Percentiles rank a stretch among this genome's conserved stretches.
phyloP scores from a whole-genome alignment of 2,329 filamentous ascomycete species.

The Botrytis aclada region DNA sequence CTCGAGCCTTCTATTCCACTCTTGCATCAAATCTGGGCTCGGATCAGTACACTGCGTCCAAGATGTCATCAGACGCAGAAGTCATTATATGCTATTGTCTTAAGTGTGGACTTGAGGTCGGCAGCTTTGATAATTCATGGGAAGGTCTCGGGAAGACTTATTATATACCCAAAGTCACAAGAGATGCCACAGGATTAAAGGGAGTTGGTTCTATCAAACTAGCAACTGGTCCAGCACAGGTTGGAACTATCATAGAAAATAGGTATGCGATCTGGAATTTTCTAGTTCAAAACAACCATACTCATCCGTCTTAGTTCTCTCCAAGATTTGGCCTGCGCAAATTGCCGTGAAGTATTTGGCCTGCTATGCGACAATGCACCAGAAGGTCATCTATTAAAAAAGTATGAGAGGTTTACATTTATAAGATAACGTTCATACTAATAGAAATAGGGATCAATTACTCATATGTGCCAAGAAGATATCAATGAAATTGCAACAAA shows the following conservation, averaged over 20 bases:
- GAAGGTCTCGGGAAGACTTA: conserved; percentile 37
- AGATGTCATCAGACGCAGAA: conserved; percentile 8
- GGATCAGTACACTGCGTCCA: neutral
- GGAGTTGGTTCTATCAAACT: conserved; percentile 29
- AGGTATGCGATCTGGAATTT: conserved; percentile 24
- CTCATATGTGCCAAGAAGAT: conserved; percentile 33
- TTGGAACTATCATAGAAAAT: conserved; percentile 32
- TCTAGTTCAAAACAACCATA: neutral
- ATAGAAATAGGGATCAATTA: conserved; percentile 31
- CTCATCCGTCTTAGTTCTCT: conserved; percentile 28
- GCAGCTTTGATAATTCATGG: conserved; percentile 35
- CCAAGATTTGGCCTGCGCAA: conserved; percentile 34
- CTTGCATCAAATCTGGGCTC: neutral
- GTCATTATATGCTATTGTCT: conserved; percentile 26
- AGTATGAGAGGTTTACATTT: conserved; percentile 23
- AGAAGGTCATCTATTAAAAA: conserved; percentile 33
- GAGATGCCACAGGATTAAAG: conserved; percentile 28
- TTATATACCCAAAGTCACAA: conserved; percentile 31
- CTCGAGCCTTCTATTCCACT: neutral
- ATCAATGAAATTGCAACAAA: conserved; percentile 29
- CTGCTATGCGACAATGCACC: conserved; percentile 36
- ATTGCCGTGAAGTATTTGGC: conserved; percentile 32
- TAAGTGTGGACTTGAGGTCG: conserved; percentile 33
- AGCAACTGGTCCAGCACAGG: conserved; percentile 22
- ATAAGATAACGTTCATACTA: neutral